These are phyloP conservation scores for Debaryomyces sp. DNA, from an alignment of 1,139 yeast genomes.

Conservation along the genomic window DNA sequence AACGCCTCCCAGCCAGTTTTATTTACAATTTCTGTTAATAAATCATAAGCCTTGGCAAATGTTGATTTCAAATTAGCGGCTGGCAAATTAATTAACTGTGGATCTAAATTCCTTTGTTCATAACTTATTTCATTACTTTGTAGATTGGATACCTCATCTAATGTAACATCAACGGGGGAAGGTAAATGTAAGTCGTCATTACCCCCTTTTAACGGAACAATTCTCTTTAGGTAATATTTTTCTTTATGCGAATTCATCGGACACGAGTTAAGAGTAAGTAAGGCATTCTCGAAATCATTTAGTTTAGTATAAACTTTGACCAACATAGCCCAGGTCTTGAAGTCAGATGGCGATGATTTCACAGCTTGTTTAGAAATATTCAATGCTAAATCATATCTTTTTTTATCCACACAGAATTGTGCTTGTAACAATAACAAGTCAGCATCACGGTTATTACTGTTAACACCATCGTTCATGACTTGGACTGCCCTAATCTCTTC, in stretches of 20 bases:
- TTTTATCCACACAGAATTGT: slow-evolving; percentile 67
- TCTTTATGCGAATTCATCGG: slow-evolving; percentile 84
- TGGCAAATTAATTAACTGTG: slow-evolving; percentile 69
- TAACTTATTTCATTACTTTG: slow-evolving; percentile 52
- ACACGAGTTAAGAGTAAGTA: slow-evolving; percentile 83
- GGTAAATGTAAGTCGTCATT: slow-evolving; percentile 69
- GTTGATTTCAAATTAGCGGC: slow-evolving; percentile 79
- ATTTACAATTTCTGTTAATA: slow-evolving; percentile 71
- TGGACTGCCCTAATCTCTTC: slow-evolving; percentile 81
- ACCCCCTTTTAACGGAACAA: slow-evolving; percentile 58
- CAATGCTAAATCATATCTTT: slow-evolving; percentile 70
- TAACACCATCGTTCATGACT: slow-evolving; percentile 62
- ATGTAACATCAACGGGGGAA: slow-evolving; percentile 75
- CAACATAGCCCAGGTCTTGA: slow-evolving; percentile 77
- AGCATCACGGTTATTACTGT: slow-evolving; percentile 63
- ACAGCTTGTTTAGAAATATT: slow-evolving; percentile 76
- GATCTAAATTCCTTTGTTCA: slow-evolving; percentile 64
- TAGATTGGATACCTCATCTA: slow-evolving; percentile 61
- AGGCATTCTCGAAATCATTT: slow-evolving; percentile 74
- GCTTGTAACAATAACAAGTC: slow-evolving; percentile 65
- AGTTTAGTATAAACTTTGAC: slow-evolving; percentile 72
- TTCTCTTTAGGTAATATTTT: slow-evolving; percentile 56
- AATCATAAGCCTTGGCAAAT: slow-evolving; percentile 75
- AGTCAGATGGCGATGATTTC: slow-evolving; percentile 81
- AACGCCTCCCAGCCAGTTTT: slow-evolving; percentile 91